Conservation (phyloP, 768 basidiomycete genomes). For the Dioszegia aurantiaca region DNA sequence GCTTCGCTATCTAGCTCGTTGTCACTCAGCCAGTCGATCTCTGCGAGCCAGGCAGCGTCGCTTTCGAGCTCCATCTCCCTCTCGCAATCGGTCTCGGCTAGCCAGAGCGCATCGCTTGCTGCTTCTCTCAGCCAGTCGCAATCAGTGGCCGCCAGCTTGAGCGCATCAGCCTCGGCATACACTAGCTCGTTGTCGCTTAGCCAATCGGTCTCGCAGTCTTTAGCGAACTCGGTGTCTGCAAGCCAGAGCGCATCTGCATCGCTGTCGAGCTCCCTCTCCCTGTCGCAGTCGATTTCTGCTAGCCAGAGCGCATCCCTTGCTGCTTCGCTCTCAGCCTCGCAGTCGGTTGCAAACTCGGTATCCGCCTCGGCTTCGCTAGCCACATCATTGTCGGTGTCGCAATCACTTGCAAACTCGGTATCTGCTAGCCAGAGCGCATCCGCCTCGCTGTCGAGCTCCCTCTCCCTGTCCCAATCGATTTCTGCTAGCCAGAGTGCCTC, state of each 20-base stretch:
- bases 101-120: too few species aligned
- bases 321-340: not conserved
- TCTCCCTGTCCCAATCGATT: not conserved
- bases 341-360: constrained; percentile 10
- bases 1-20: too few species aligned
- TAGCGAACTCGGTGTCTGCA: too few species aligned
- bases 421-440: constrained; percentile 1
- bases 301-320: not conserved
- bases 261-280: too few species aligned
- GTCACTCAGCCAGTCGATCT: too few species aligned
- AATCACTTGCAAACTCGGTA: not conserved
- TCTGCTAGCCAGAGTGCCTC: not conserved
- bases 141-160: too few species aligned
- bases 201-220: too few species aligned
- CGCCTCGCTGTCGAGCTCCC: not conserved
- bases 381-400: not conserved
- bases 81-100: constrained; percentile 17
- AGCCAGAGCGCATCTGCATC: constrained; percentile 13
- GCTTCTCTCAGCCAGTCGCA: too few species aligned
- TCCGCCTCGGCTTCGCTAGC: constrained; percentile 2
- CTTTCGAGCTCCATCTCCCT: too few species aligned
- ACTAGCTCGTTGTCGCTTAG: too few species aligned
- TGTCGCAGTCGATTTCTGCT: constrained; percentile 15
- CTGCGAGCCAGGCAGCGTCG: too few species aligned
- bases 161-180: too few species aligned